These are phyloP conservation scores for Eutrema japonicum DNA, from an alignment of 345 rosid genomes.

Conservation along the genomic window DNA sequence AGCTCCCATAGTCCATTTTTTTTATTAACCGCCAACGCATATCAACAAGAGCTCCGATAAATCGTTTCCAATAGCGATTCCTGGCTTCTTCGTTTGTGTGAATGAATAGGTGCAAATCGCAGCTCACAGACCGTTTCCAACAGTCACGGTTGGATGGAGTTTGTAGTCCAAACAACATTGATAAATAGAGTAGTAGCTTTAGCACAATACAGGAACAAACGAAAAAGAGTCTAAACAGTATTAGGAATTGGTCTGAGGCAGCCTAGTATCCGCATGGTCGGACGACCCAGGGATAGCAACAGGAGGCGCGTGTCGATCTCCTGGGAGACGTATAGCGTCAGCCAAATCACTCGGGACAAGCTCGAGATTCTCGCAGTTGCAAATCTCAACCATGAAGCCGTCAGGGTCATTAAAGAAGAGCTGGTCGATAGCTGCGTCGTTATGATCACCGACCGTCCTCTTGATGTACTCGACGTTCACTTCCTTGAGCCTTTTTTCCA, in stretches of 20 bases:
- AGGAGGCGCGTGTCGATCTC: constrained; percentile 43
- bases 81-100: too few relatives aligned
- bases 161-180: not conserved
- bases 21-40: too few relatives aligned
- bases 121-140: not conserved
- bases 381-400: constrained; percentile 81
- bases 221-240: not conserved
- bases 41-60: too few relatives aligned
- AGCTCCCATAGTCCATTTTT: too few relatives aligned
- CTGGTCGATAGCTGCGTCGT: constrained; percentile 58
- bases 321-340: constrained; percentile 28
- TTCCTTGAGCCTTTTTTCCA: constrained; percentile 56
- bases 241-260: constrained; percentile 22
- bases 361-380: constrained; percentile 78
- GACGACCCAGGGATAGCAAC: constrained; percentile 14
- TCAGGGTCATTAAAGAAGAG: constrained; percentile 73
- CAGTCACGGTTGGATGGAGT: not conserved
- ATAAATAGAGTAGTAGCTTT: not conserved
- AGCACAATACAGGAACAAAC: constrained; percentile 13
- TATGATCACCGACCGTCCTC: constrained; percentile 54
- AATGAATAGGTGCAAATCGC: not conserved
- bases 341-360: constrained; percentile 51
- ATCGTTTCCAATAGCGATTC: too few relatives aligned
- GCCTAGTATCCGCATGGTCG: not conserved
- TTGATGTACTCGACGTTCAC: constrained; percentile 53